Evolutionary conservation across 1,284 basidiomycete genomes (phyloP).

Genomic region (Farysia itapuensis): DNA sequence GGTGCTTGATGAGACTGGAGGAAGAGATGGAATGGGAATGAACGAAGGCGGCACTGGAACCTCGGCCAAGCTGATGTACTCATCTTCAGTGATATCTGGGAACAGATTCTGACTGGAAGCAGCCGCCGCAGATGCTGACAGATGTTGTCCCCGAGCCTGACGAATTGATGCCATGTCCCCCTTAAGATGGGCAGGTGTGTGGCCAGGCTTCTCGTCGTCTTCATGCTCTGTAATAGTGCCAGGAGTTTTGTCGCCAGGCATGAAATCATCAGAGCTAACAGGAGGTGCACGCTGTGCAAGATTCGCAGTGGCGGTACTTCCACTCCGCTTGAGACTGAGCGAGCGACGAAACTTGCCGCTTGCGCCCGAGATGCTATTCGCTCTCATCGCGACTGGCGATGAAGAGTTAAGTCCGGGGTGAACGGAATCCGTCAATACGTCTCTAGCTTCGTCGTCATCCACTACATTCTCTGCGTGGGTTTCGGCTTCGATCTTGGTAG

Average conservation of each 20-base stretch:
- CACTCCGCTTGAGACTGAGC: constrained; percentile 28
- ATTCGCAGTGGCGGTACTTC: constrained; percentile 13
- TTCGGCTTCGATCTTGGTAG: too few species aligned
- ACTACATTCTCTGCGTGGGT: neutral
- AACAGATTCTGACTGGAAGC: constrained; percentile 2
- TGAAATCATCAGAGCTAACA: constrained; percentile 37
- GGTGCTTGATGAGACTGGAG: neutral
- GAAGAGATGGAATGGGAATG: constrained; percentile 1
- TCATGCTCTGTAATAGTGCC: too few species aligned
- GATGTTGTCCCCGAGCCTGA: constrained; percentile 19
- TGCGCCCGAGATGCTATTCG: constrained; percentile 15
- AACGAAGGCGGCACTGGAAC: constrained; percentile 8
- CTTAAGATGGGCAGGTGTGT: too few species aligned
- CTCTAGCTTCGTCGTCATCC: constrained; percentile 16
- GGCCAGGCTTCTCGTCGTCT: too few species aligned
- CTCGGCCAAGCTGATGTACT: constrained; percentile 8
- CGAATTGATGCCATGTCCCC: constrained; percentile 27
- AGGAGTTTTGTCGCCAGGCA: too few species aligned
- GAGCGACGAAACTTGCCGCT: constrained; percentile 27
- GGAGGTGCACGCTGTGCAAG: constrained; percentile 35
- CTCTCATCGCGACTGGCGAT: constrained; percentile 9
- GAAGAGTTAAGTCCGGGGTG: constrained; percentile 1
- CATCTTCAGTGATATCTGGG: constrained; percentile 21
- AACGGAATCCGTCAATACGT: constrained; percentile 11
- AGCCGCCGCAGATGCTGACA: constrained; percentile 1